Conservation (phyloP, 2,329 filamentous ascomycete species). For the Exophiala spinifera region DNA sequence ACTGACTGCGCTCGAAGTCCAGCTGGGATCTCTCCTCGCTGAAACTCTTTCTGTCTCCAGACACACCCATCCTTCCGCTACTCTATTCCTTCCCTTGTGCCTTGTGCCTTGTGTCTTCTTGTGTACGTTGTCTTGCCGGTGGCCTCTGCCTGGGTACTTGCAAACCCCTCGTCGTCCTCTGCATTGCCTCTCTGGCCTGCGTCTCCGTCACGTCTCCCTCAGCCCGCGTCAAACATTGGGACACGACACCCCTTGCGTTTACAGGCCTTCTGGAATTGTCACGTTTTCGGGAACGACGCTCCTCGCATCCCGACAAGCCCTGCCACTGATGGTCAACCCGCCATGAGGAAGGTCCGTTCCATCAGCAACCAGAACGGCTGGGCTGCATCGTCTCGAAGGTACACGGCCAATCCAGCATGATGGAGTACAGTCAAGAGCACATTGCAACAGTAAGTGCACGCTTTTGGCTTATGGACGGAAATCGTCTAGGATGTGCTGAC, state of each 20-base stretch:
- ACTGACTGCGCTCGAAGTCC: not conserved
- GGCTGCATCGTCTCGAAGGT: slow-evolving; percentile 22
- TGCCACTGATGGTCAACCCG: slow-evolving; percentile 43
- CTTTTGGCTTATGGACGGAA: not conserved
- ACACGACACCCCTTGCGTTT: slow-evolving; percentile 32
- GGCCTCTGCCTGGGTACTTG: not conserved
- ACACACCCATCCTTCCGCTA: slow-evolving; percentile 1
- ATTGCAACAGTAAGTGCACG: slow-evolving; percentile 22
- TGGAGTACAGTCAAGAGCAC: slow-evolving; percentile 26
- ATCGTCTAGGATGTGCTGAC: slow-evolving; percentile 9
- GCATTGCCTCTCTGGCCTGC: not conserved
- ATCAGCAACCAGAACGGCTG: slow-evolving; percentile 18
- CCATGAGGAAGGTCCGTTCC: slow-evolving; percentile 32
- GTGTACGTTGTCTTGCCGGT: slow-evolving; percentile 5
- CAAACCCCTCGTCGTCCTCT: not conserved
- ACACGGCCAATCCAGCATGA: slow-evolving; percentile 17
- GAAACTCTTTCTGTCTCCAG: slow-evolving; percentile 5
- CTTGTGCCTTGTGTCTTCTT: slow-evolving; percentile 6
- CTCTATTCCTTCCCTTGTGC: slow-evolving; percentile 8
- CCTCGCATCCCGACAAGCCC: slow-evolving; percentile 32
- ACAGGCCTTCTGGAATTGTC: slow-evolving; percentile 30
- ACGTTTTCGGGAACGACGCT: slow-evolving; percentile 32
- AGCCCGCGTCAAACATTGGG: slow-evolving; percentile 11
- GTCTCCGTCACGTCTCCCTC: slow-evolving; percentile 17
- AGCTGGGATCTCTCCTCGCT: slow-evolving; percentile 9